Base-by-base conservation (phyloP, 257 asterid species). In the Marsdenia floribunda region DNA sequence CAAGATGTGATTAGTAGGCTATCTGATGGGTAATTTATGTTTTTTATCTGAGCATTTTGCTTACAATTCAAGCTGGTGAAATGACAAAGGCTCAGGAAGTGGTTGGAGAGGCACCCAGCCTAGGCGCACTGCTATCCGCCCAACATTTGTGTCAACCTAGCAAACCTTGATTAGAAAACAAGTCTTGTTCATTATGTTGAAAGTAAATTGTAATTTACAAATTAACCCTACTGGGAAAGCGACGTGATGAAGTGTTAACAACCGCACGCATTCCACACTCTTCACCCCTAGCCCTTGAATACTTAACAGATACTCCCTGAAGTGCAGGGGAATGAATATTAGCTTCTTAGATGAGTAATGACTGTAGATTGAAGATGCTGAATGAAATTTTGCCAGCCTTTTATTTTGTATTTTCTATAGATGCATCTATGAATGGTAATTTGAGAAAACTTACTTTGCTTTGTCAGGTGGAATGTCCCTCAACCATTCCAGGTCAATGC, bases 101-200 rank as follows among this genome's bases (percentile, higher is more conserved):
- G 97, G 97, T 78, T 85, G 99, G 49, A 94, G 93, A 82, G 99
- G 99, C 76, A 94, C 99, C 99, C 99, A 94, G 67, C 99, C 99
- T 55, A 94, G 93, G 73, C 99, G 88, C 79, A 92, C 97, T 57
- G 96, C 97, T 75, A 94, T 94, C 65, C 99, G 90, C 38, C 97
- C 99, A 68, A 94, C 99, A 82, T 94, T 94, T 11, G 97, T 94
- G 83, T 94, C 99, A 81, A 94, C 99, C 99, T 94, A 78, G 81
- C 61, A 80, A 61, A 78, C 12, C 61, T 54, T 86, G 69, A 64
- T 66, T 83, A 59, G 81, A 46, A 35, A 24, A 55, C 33, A 19
- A 35, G 5, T 33, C 52, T 40, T 38, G 68, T 73, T 42, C 66
- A 68, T 61, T 46, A 72, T 74, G 70, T 69, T 74, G 52, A 68